Percentiles rank a stretch among this genome's conserved stretches.
Evolutionary conservation across 805 yeast species (phyloP).

Genomic region (Kuraishia borneana): DNA sequence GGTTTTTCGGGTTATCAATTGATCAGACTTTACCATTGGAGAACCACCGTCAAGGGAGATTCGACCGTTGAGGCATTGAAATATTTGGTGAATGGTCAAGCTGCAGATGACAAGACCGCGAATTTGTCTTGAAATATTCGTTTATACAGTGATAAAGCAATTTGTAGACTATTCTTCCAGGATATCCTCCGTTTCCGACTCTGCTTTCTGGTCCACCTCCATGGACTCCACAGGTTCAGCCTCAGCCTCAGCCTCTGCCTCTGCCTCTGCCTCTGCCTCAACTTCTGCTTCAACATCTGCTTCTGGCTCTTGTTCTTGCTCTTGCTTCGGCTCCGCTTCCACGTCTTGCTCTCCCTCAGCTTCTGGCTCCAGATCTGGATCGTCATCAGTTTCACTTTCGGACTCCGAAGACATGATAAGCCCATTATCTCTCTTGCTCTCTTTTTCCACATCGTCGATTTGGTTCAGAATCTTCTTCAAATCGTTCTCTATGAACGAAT

Average conservation of each 20-base stretch:
- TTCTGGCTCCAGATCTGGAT: constrained; percentile 1
- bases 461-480: constrained; percentile 6
- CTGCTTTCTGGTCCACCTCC: neutral
- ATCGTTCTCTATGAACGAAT: constrained; percentile 12
- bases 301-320: constrained; percentile 39
- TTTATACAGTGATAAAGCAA: neutral
- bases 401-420: neutral
- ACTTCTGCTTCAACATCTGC: constrained; percentile 54
- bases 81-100: constrained; percentile 44
- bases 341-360: constrained; percentile 1
- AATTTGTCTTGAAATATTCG: neutral
- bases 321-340: constrained; percentile 4
- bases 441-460: constrained; percentile 8
- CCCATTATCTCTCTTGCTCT: constrained; percentile 38
- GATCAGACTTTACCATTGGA: constrained; percentile 42
- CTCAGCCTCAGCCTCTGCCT: constrained; percentile 2
- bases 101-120: neutral
- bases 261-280: constrained; percentile 3
- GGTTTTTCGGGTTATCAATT: constrained; percentile 83
- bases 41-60: constrained; percentile 50
- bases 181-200: neutral
- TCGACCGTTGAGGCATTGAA: constrained; percentile 39
- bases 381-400: constrained; percentile 1
- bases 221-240: constrained; percentile 1
- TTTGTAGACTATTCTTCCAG: neutral